Evolutionary conservation across 2,329 filamentous ascomycete genomes (phyloP).

Genomic region (Chaetomiaceae sp.): DNA sequence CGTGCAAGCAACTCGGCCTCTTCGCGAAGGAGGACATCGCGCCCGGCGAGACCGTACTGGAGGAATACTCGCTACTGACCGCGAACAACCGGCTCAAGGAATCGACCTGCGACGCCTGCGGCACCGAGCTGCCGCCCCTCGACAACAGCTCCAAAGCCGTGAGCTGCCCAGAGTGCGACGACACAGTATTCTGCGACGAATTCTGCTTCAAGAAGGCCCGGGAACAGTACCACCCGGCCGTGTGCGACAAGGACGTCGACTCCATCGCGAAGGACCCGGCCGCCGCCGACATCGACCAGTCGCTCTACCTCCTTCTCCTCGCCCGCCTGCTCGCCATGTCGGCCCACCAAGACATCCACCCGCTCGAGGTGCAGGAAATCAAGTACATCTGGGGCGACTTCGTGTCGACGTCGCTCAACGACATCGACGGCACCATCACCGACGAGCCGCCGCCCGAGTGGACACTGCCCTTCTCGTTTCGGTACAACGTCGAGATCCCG

Average conservation of each 20-base stretch:
- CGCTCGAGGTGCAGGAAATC: conserved; percentile 57
- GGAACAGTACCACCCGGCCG: conserved; percentile 55
- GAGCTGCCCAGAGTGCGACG: conserved; percentile 55
- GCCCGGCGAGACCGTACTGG: conserved; percentile 68
- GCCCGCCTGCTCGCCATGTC: conserved; percentile 59
- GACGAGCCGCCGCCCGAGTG: conserved; percentile 53
- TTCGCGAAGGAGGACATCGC: conserved; percentile 79
- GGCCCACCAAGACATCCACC: conserved; percentile 53
- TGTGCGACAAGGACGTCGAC: conserved; percentile 62
- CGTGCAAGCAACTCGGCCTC: conserved; percentile 74
- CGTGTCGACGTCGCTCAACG: conserved; percentile 45
- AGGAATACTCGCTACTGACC: conserved; percentile 80
- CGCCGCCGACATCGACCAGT: conserved; percentile 52
- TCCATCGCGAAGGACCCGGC: conserved; percentile 59
- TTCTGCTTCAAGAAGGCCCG: conserved; percentile 53
- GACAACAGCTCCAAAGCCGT: conserved; percentile 42
- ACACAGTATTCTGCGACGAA: conserved; percentile 60
- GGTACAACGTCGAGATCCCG: conserved; percentile 66
- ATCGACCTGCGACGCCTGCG: conserved; percentile 83
- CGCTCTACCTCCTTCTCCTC: conserved; percentile 58
- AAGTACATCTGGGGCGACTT: conserved; percentile 68
- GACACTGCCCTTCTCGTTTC: conserved; percentile 73
- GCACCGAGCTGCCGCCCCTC: conserved; percentile 61
- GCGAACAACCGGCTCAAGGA: conserved; percentile 86
- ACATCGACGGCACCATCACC: conserved; percentile 47